Evolutionary conservation across 208 protist genomes (phyloP).

Genomic region (Trypanosoma lewisi): DNA sequence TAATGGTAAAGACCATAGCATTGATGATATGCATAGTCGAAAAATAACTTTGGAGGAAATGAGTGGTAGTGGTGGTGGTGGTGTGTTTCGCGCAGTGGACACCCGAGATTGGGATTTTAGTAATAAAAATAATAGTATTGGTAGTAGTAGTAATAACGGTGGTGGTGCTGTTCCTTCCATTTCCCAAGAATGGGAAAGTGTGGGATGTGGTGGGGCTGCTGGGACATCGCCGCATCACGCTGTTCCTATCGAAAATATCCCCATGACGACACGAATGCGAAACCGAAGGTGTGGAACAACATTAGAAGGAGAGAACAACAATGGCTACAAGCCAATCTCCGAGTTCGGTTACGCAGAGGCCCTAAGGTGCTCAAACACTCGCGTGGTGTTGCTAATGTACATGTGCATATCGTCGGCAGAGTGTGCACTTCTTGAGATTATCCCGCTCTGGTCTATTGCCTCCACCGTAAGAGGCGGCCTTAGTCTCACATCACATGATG

Average conservation of each 20-base stretch:
- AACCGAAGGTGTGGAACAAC: conserved; percentile 1
- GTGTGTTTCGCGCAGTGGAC: no score
- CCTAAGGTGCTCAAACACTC: conserved; percentile 12
- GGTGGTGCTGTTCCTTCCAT: no score
- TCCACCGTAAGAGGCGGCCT: conserved; percentile 35
- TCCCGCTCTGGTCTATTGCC: conserved; percentile 64
- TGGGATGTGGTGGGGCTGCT: not conserved
- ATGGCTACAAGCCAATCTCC: conserved; percentile 3
- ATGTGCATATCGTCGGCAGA: conserved; percentile 22
- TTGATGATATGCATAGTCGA: no score
- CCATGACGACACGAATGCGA: conserved; percentile 8
- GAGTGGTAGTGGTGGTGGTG: no score
- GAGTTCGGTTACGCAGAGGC: conserved; percentile 28
- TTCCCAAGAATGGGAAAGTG: not conserved
- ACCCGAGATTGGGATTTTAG: no score
- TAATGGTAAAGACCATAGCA: no score
- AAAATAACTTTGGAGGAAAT: no score
- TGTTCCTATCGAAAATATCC: not conserved
- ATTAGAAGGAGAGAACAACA: conserved; percentile 4
- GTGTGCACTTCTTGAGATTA: conserved; percentile 30
- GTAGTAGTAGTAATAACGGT: no score
- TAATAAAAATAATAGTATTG: no score
- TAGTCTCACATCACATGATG: conserved; percentile 17
- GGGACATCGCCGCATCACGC: not conserved
- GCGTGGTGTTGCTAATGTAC: conserved; percentile 25